A percentile compares a stretch with the other conserved stretches of the same genome.
Evolutionary conservation across 2,329 filamentous ascomycete species (phyloP).

Genomic region (Davidsoniella neocaledoniae): DNA sequence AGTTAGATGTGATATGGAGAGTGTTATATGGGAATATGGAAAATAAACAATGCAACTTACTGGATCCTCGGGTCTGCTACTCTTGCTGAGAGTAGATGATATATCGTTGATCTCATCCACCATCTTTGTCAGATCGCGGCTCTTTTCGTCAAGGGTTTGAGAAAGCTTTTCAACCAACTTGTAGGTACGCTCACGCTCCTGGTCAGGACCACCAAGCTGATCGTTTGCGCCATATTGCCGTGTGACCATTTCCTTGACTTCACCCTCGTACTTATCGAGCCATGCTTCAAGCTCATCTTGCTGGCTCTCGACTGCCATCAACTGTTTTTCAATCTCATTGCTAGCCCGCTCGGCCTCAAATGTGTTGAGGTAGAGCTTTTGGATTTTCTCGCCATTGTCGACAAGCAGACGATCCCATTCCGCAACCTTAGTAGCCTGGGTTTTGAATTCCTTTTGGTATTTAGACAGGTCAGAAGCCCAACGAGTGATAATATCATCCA

Average conservation of each 20-base stretch:
- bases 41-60: constrained; percentile 34
- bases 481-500: constrained; percentile 95
- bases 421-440: constrained; percentile 72
- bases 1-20: constrained; percentile 5
- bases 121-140: constrained; percentile 83
- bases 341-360: constrained; percentile 89
- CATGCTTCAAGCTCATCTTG: constrained; percentile 80
- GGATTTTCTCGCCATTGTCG: constrained; percentile 88
- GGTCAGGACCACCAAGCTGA: constrained; percentile 71
- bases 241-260: constrained; percentile 76
- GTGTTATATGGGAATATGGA: background rate
- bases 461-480: constrained; percentile 93
- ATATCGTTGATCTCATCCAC: constrained; percentile 96
- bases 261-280: constrained; percentile 79
- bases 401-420: constrained; percentile 86
- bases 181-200: constrained; percentile 90
- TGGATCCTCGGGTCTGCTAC: constrained; percentile 71
- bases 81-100: constrained; percentile 77
- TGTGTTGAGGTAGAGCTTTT: constrained; percentile 78
- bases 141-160: constrained; percentile 82
- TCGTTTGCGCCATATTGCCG: constrained; percentile 63
- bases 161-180: constrained; percentile 88
- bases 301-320: constrained; percentile 76
- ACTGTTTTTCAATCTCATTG: constrained; percentile 81
- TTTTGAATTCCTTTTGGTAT: constrained; percentile 92